Conservation (phyloP, 208 protist genomes). For the Trypanosoma conorhini region DNA sequence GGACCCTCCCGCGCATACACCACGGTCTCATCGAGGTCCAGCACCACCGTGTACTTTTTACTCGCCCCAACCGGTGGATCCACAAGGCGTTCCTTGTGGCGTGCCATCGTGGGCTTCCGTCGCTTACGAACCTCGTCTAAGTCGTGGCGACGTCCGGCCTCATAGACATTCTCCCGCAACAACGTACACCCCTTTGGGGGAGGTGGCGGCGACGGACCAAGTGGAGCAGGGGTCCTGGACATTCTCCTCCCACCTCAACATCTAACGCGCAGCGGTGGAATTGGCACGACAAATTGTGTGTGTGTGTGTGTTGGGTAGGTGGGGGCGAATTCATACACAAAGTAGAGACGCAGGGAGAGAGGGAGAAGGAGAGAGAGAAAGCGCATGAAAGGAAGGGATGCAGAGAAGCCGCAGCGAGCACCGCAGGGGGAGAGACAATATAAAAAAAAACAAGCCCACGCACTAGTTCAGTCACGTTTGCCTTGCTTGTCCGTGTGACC, state of each 20-base stretch:
- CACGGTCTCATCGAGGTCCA: constrained; percentile 92
- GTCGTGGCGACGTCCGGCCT: constrained; percentile 35
- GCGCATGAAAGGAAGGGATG: background rate
- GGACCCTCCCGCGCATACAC: constrained; percentile 90
- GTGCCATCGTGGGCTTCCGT: constrained; percentile 75
- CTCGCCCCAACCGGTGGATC: constrained; percentile 33
- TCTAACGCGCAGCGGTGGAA: background rate
- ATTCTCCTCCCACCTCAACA: background rate
- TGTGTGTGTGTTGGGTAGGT: too few species aligned
- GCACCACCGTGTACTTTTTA: constrained; percentile 83
- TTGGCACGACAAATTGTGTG: background rate
- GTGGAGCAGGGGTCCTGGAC: background rate
- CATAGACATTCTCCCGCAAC: constrained; percentile 78
- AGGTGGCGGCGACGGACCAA: constrained; percentile 10
- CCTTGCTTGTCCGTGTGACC: too few species aligned
- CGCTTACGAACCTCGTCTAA: constrained; percentile 67
- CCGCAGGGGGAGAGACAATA: background rate
- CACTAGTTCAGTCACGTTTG: too few species aligned
- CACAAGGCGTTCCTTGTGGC: constrained; percentile 55
- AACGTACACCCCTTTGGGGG: constrained; percentile 69
- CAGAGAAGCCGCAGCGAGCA: background rate
- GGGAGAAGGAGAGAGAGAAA: constrained; percentile 3
- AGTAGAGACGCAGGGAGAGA: background rate
- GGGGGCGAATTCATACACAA: background rate
- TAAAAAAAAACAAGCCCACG: too few species aligned